Conservation (phyloP, 306 rosid genomes). For the Glycine tomentella region DNA sequence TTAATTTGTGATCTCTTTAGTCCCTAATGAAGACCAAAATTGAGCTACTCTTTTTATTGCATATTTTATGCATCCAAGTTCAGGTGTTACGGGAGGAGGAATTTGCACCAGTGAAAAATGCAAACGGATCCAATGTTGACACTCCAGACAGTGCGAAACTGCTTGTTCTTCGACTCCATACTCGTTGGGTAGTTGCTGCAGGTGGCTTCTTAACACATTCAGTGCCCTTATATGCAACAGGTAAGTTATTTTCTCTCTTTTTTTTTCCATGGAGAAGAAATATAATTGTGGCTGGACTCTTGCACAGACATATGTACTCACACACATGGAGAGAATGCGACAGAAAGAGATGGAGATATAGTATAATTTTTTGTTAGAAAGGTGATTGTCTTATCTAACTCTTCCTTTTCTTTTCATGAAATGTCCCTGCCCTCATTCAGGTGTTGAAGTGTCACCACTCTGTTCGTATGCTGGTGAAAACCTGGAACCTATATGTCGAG, state of each 20-base stretch:
- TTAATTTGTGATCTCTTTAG: no score
- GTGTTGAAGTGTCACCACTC: constrained; percentile 96
- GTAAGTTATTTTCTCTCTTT: constrained; percentile 48
- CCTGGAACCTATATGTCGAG: constrained; percentile 94
- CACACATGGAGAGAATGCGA: neutral
- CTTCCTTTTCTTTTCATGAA: constrained; percentile 4
- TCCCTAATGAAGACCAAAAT: no score
- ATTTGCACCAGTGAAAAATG: constrained; percentile 98
- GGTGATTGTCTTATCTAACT: constrained; percentile 15
- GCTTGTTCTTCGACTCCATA: constrained; percentile 95
- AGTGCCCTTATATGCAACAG: constrained; percentile 93
- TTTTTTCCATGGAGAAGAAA: neutral
- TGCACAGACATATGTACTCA: neutral
- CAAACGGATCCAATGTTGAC: constrained; percentile 86
- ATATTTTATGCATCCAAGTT: constrained; percentile 43
- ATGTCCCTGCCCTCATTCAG: constrained; percentile 54
- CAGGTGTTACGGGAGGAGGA: constrained; percentile 94
- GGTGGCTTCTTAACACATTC: constrained; percentile 99
- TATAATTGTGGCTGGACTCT: neutral
- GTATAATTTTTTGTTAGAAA: neutral
- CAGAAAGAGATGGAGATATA: neutral
- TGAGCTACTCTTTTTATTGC: neutral
- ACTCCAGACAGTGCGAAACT: constrained; percentile 96
- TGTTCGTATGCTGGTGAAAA: constrained; percentile 95
- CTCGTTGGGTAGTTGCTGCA: constrained; percentile 98